Conservation (phyloP, 441 rosid species). For the Erodium texanum region DNA sequence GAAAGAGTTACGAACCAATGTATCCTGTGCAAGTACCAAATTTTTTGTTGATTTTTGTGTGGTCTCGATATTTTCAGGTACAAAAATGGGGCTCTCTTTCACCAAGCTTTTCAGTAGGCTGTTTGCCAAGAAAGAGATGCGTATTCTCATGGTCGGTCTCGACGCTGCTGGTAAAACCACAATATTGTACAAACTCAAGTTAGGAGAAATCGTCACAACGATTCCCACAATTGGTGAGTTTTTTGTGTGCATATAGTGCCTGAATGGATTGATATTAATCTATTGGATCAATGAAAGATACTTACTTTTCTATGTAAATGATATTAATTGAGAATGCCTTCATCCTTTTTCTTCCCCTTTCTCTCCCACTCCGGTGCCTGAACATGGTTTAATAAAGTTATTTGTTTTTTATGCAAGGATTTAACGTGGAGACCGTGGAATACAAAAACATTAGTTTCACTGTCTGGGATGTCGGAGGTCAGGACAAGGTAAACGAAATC, state of each 20-base stretch:
- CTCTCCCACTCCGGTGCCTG: too few relatives aligned
- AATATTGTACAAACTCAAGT: conserved; percentile 23
- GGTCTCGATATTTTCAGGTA: background rate
- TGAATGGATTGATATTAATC: background rate
- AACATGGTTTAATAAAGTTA: too few relatives aligned
- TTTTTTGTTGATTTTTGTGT: background rate
- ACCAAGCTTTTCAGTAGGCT: conserved; percentile 3
- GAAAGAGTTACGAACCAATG: background rate
- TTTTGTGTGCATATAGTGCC: background rate
- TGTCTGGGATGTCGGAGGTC: conserved; percentile 29
- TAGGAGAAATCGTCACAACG: conserved; percentile 24
- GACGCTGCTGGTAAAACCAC: conserved; percentile 29
- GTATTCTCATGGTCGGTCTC: conserved; percentile 27
- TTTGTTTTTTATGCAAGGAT: conserved; percentile 18
- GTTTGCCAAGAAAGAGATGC: conserved; percentile 28
- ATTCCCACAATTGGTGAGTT: conserved; percentile 22
- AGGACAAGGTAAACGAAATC: conserved; percentile 20
- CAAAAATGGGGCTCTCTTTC: conserved; percentile 4
- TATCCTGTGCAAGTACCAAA: background rate
- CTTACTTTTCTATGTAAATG: background rate
- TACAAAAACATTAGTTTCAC: conserved; percentile 27
- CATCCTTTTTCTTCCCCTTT: too few relatives aligned
- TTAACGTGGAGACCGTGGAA: conserved; percentile 26
- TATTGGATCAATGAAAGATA: background rate
- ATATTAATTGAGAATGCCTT: background rate